Conservation (phyloP, 2,329 filamentous ascomycete genomes). For the Botryotinia calthae region DNA sequence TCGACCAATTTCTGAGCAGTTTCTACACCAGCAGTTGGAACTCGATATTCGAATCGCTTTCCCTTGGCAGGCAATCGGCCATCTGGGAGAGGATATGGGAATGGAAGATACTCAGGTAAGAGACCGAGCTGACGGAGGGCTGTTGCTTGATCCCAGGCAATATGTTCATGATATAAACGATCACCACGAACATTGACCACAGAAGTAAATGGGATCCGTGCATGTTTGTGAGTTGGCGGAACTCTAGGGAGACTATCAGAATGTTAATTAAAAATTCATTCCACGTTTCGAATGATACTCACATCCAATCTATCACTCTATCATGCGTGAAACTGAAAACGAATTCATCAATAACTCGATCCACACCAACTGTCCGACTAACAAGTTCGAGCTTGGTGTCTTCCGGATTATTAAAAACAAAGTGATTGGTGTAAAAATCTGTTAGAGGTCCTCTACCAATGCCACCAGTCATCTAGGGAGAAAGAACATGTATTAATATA, state of each 20-base stretch:
- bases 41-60: slow-evolving; percentile 51
- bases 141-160: slow-evolving; percentile 67
- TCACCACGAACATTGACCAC: slow-evolving; percentile 68
- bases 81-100: slow-evolving; percentile 48
- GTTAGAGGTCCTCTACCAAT: slow-evolving; percentile 62
- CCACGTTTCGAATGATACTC: slow-evolving; percentile 34
- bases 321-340: slow-evolving; percentile 63
- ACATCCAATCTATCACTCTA: slow-evolving; percentile 67
- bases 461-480: slow-evolving; percentile 53
- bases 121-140: slow-evolving; percentile 60
- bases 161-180: slow-evolving; percentile 67
- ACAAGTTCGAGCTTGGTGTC: slow-evolving; percentile 68
- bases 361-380: slow-evolving; percentile 68
- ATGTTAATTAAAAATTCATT: neutral
- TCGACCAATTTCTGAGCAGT: slow-evolving; percentile 49
- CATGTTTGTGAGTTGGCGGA: slow-evolving; percentile 52
- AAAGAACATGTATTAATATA: neutral
- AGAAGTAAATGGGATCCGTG: slow-evolving; percentile 62
- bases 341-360: slow-evolving; percentile 71
- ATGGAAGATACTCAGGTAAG: slow-evolving; percentile 42
- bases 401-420: slow-evolving; percentile 69
- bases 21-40: slow-evolving; percentile 60
- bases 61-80: slow-evolving; percentile 37
- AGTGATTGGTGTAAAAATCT: slow-evolving; percentile 69
- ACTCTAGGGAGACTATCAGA: slow-evolving; percentile 52